A percentile compares a stretch with the other conserved stretches of the same genome.
Conservation (phyloP, 2,329 filamentous ascomycete species). For the Arthrobotrys conoides region DNA sequence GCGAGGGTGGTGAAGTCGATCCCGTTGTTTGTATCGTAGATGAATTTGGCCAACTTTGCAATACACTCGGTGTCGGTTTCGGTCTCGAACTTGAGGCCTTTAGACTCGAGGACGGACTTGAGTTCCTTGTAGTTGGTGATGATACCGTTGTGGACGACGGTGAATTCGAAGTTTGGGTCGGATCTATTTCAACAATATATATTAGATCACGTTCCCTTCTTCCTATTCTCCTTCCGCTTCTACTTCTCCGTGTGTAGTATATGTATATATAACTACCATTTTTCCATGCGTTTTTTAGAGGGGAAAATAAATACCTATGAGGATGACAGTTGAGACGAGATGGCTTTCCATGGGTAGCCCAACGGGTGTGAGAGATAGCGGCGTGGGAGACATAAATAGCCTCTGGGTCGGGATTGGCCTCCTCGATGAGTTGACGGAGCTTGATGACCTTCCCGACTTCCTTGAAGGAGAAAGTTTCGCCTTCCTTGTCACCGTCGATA, state of each 20-base stretch:
- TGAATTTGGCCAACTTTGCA: slow-evolving; percentile 97
- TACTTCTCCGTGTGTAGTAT: neutral
- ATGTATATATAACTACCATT: slow-evolving; percentile 56
- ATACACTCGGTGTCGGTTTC: slow-evolving; percentile 99
- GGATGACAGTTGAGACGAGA: slow-evolving; percentile 98
- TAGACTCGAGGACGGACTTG: slow-evolving; percentile 89
- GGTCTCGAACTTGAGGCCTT: slow-evolving; percentile 99
- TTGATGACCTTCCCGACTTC: slow-evolving; percentile 99
- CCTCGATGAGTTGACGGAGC: slow-evolving; percentile 91
- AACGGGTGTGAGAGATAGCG: slow-evolving; percentile 98
- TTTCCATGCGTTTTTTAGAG: neutral
- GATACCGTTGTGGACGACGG: slow-evolving; percentile 99
- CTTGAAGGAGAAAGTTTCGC: slow-evolving; percentile 97
- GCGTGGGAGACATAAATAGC: slow-evolving; percentile 98
- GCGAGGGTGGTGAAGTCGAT: slow-evolving; percentile 96
- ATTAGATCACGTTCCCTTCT: no score
- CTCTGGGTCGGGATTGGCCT: slow-evolving; percentile 84
- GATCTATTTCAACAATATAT: no score
- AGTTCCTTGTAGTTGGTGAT: slow-evolving; percentile 99
- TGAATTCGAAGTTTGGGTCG: slow-evolving; percentile 94
- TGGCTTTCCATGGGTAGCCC: slow-evolving; percentile 96
- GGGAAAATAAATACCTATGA: slow-evolving; percentile 76
- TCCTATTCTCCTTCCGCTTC: no score
- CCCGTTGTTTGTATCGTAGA: slow-evolving; percentile 92
- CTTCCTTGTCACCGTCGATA: slow-evolving; percentile 98